phyloP scores from a whole-genome alignment of 2,329 filamentous ascomycete genomes.

The Xylaria sp. region DNA sequence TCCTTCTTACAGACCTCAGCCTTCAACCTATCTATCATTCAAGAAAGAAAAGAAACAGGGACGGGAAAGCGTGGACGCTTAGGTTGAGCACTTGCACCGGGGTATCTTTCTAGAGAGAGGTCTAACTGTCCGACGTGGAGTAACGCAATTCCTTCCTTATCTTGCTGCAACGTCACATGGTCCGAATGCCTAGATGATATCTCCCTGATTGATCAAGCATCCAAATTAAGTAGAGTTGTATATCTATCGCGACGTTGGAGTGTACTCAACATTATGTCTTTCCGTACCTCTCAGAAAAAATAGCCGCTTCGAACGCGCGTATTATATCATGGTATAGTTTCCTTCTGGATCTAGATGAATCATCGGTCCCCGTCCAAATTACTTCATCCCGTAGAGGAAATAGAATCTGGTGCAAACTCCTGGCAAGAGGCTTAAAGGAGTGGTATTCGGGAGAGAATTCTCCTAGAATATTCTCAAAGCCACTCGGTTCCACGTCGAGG shows the following conservation, averaged over 20 bases:
- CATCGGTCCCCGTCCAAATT: constrained; percentile 41
- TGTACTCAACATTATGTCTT: neutral
- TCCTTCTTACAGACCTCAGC: neutral
- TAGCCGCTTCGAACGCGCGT: neutral
- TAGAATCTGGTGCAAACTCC: constrained; percentile 36
- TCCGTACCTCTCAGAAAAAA: neutral
- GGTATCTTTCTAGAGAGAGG: too few species aligned
- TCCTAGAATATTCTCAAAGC: constrained; percentile 37
- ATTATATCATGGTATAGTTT: too few species aligned
- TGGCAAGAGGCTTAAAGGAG: constrained; percentile 39
- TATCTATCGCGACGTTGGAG: too few species aligned
- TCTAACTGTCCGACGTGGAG: too few species aligned
- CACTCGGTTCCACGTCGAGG: constrained; percentile 35
- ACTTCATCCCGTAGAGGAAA: constrained; percentile 37
- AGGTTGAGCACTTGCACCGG: neutral
- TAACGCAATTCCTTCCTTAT: too few species aligned
- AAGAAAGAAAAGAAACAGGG: neutral
- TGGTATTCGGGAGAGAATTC: constrained; percentile 41
- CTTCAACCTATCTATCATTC: too few species aligned
- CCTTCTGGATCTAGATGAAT: neutral
- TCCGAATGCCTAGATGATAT: too few species aligned
- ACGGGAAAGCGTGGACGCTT: neutral
- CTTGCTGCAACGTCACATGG: too few species aligned
- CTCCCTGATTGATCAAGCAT: too few species aligned
- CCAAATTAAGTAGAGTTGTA: too few species aligned